Evolutionary conservation across 495 filamentous ascomycete genomes (phyloP).

Genomic region (Penicillium roqueforti): DNA sequence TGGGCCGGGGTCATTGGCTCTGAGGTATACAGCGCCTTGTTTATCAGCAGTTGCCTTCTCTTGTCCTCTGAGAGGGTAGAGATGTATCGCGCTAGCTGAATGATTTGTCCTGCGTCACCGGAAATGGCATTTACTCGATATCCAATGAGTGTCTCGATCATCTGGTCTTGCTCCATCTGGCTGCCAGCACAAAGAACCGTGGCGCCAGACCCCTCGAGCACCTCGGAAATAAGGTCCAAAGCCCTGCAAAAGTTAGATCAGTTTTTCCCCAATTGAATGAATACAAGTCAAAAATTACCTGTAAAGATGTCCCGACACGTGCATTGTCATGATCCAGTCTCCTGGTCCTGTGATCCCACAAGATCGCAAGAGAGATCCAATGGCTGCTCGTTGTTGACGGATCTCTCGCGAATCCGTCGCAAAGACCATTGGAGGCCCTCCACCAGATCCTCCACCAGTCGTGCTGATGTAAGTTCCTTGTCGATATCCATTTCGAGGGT

Average conservation of each 20-base stretch:
- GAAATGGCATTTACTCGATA: constrained; percentile 27
- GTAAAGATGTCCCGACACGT: constrained; percentile 14
- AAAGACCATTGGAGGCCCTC: constrained; percentile 21
- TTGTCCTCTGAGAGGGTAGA: constrained; percentile 15
- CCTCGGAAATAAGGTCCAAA: constrained; percentile 18
- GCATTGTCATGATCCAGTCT: constrained; percentile 32
- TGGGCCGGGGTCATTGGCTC: constrained; percentile 22
- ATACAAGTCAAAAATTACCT: neutral
- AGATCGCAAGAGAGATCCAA: constrained; percentile 17
- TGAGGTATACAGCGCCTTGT: constrained; percentile 28
- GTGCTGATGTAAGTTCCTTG: constrained; percentile 23
- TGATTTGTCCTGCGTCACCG: constrained; percentile 24
- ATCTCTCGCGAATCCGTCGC: constrained; percentile 25
- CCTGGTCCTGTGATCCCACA: constrained; percentile 13
- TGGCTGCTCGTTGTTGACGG: constrained; percentile 21
- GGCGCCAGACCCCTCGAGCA: constrained; percentile 16
- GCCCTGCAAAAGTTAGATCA: no score
- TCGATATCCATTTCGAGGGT: constrained; percentile 23
- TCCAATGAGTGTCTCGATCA: constrained; percentile 14
- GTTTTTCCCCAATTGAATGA: no score
- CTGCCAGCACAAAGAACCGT: constrained; percentile 27
- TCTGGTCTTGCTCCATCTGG: constrained; percentile 13
- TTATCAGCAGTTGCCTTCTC: constrained; percentile 6
- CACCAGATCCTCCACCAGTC: constrained; percentile 25
- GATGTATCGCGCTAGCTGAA: constrained; percentile 22